Base-by-base conservation (phyloP, 129 eudicot species). In the Centrapalus pauciflorus region DNA sequence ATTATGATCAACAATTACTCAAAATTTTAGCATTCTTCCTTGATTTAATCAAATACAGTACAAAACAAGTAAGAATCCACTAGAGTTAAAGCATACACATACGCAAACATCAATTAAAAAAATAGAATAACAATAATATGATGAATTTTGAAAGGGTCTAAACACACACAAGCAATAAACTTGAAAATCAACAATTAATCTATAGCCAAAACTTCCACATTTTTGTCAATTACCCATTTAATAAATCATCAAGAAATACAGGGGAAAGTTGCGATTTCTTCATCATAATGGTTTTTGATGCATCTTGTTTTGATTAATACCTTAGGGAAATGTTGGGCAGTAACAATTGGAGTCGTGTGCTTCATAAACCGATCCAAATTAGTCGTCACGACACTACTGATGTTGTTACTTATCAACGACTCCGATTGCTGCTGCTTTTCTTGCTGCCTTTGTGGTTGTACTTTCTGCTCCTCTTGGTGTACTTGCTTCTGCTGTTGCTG, bases 351-450 rank as follows among this genome's bases (percentile, higher is more conserved):
- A 37, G 45, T 37, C 10, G 51, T 61, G 51, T 35, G 48, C 52
- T 61, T 37, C 12, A 61, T 34, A 32, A 61, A 61, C 32, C 67
- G 67, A 61, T 61, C 67, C 52, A 61, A 37, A 61, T 61, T 61
- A 25, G 67, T 35, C 50, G 21, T 37, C 32, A 0, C 67, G 3
- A 21, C 67, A 61, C 35, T 61, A 1, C 17, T 29, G 49, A 17
- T 38, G 12, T 29, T 37, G 66, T 61, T 61, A 17, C 8, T 21
- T 6, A 32, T 32, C 35, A 32, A 32, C 3, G 6, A 32, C 35
- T 32, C 35, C 6, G 35, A 32, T 32, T 32, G 3, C 6, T 32
- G 35, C 6, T 32, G 35, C 6, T 32, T 32, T 32, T 32, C 35
- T 32, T 32, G 35, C 6, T 32, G 35, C 6, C 6, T 3, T 32